Base-by-base conservation (phyloP, 495 filamentous ascomycete species). In the Hypomontagnella monticulosa region DNA sequence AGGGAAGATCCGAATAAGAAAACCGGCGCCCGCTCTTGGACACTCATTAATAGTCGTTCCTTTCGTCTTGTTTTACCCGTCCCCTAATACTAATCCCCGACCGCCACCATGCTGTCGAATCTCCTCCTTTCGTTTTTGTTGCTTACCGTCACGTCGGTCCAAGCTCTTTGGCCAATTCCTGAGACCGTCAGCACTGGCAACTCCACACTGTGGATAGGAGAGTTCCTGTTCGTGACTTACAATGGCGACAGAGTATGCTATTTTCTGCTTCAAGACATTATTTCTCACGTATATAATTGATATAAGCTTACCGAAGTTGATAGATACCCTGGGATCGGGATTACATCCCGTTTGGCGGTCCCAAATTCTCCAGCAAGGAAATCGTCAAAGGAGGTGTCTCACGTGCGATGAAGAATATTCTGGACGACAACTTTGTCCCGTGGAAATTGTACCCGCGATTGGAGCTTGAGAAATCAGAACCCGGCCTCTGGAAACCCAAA, bases 381-480 rank as follows among this genome's bases (percentile, higher is more conserved):
- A 77, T 85, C 43, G 79, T 86, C 32, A 76, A 79, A 56, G 78
- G 74, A 51, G 82, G 74, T n/a, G 67, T 85, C 15, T 74, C 77
- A 33, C 76, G 83, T 33, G 72, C 78, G 4, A 54, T 82, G 32
- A 63, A 75, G 16, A 81, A 77, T 43, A 82, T 92, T 27, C 87
- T 92, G 72, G 73, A 78, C 19, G 75, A 85, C 61, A 84, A 83
- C 60, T 85, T 91, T 42, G 81, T 90, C 10, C 91, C 91, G 3
- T 94, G 91, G 91, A 91, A 87, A 77, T 85, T 93, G 57, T 81
- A 90, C 63, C 80, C 82, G 23, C 83, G 86, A 11, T 77, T 83
- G 42, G 34, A 73, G 46, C 75, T 81, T 23, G 75, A 81, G 38
- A 61, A 81, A 18, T 90, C 83, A 59, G 90, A 93, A 76, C 91